Evolutionary conservation across 2,329 filamentous ascomycete species (phyloP).

Genomic region (Fusarium pseudoanthophilum): DNA sequence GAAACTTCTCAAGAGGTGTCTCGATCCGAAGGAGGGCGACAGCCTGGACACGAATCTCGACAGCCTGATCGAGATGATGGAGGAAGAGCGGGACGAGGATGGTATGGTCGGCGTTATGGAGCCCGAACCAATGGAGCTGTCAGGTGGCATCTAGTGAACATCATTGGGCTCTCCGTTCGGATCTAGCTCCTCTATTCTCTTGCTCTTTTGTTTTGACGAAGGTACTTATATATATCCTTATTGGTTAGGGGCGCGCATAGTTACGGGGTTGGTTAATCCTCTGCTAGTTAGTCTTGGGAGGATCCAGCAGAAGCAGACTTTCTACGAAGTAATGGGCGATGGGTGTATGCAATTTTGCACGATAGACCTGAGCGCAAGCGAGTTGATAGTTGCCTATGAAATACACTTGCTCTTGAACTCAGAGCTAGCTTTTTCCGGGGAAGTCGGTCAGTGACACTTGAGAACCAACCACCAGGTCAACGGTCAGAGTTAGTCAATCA

Average conservation of each 20-base stretch:
- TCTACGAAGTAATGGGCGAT: slow-evolving; percentile 17
- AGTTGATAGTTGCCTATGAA: slow-evolving; percentile 18
- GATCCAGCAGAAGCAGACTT: background rate
- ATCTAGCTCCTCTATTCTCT: background rate
- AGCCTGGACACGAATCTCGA: slow-evolving; percentile 74
- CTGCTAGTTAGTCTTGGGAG: slow-evolving; percentile 8
- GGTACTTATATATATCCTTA: slow-evolving; percentile 30
- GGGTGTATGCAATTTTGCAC: slow-evolving; percentile 9
- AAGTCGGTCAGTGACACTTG: background rate
- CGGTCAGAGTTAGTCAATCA: background rate
- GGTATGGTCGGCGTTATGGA: slow-evolving; percentile 48
- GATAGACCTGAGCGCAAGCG: slow-evolving; percentile 26
- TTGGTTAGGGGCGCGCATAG: slow-evolving; percentile 18
- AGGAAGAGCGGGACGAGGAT: slow-evolving; percentile 66
- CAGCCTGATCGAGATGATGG: slow-evolving; percentile 70
- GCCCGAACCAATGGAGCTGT: slow-evolving; percentile 48
- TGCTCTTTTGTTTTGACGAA: slow-evolving; percentile 15
- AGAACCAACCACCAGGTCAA: slow-evolving; percentile 9
- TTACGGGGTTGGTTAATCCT: slow-evolving; percentile 10
- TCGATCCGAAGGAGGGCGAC: slow-evolving; percentile 73
- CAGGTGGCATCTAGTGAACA: slow-evolving; percentile 38
- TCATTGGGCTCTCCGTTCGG: slow-evolving; percentile 16
- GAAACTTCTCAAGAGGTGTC: slow-evolving; percentile 73
- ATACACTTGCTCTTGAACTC: slow-evolving; percentile 17
- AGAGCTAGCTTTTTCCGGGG: slow-evolving; percentile 4